phyloP scores from a whole-genome alignment of 495 filamentous ascomycete species.

The Annulohypoxylon bovei region DNA sequence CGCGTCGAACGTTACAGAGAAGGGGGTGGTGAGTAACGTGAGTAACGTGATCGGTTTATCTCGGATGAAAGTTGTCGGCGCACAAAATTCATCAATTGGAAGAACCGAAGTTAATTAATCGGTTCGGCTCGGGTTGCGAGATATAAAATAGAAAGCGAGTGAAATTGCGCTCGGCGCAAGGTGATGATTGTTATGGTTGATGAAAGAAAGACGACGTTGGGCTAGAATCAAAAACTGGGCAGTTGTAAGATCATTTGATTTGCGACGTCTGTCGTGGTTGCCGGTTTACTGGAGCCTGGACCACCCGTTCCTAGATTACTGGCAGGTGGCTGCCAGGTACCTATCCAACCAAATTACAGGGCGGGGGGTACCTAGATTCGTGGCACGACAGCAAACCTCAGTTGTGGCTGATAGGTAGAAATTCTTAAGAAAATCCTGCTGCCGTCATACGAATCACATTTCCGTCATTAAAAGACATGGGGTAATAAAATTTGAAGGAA shows the following conservation, averaged over 20 bases:
- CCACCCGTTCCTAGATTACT: constrained; percentile 28
- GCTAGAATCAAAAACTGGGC: constrained; percentile 32
- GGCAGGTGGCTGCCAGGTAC: constrained; percentile 3
- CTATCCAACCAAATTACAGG: constrained; percentile 33
- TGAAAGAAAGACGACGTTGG: constrained; percentile 29
- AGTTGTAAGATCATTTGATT: constrained; percentile 9
- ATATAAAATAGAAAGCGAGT: constrained; percentile 41
- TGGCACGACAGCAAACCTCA: constrained; percentile 16
- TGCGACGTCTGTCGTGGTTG: constrained; percentile 21
- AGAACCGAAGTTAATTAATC: constrained; percentile 2
- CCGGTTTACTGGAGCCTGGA: constrained; percentile 16
- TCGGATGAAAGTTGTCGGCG: neutral
- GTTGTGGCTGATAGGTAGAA: too few species aligned
- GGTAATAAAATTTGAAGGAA: constrained; percentile 1
- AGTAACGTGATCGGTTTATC: constrained; percentile 6
- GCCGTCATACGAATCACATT: constrained; percentile 4
- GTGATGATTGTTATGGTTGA: constrained; percentile 37
- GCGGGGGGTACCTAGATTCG: constrained; percentile 13
- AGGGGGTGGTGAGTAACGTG: neutral
- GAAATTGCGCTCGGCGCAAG: constrained; percentile 48
- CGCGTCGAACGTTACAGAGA: constrained; percentile 7
- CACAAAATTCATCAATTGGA: constrained; percentile 12
- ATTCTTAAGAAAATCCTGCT: neutral
- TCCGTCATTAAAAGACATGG: constrained; percentile 1
- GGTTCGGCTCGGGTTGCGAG: neutral